A percentile compares a stretch with the other conserved stretches of the same genome.
Conservation (phyloP, 495 filamentous ascomycete genomes). For the Lasiosphaeria miniovina region DNA sequence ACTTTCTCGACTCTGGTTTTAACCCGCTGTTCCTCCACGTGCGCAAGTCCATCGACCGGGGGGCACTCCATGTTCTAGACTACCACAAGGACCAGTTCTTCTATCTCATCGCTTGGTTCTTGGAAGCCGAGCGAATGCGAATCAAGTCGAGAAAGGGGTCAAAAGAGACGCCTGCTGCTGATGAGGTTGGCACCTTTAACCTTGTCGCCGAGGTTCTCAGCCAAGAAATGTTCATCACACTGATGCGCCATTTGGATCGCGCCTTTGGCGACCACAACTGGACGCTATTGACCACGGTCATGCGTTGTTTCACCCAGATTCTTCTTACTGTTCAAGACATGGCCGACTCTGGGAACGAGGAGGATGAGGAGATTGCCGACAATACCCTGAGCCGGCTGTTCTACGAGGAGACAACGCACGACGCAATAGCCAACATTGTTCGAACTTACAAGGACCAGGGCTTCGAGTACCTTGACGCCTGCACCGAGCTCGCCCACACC, state of each 20-base stretch:
- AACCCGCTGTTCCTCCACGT: slow-evolving; percentile 88
- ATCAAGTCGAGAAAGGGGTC: slow-evolving; percentile 52
- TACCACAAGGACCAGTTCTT: slow-evolving; percentile 81
- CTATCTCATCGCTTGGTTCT: slow-evolving; percentile 91
- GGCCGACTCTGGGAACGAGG: slow-evolving; percentile 77
- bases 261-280: slow-evolving; percentile 78
- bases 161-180: slow-evolving; percentile 34
- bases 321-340: slow-evolving; percentile 95
- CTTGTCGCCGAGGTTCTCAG: slow-evolving; percentile 85
- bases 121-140: slow-evolving; percentile 80
- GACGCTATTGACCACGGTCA: slow-evolving; percentile 80
- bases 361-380: slow-evolving; percentile 96
- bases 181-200: slow-evolving; percentile 75
- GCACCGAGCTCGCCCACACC: slow-evolving; percentile 86
- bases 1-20: slow-evolving; percentile 93
- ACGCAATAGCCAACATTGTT: slow-evolving; percentile 73
- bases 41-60: slow-evolving; percentile 84
- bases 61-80: slow-evolving; percentile 76
- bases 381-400: slow-evolving; percentile 96
- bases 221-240: slow-evolving; percentile 84
- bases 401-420: slow-evolving; percentile 94
- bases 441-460: slow-evolving; percentile 88
- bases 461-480: slow-evolving; percentile 88
- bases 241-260: slow-evolving; percentile 79
- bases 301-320: slow-evolving; percentile 85